A percentile compares a stretch with the other conserved stretches of the same genome.
Evolutionary conservation across 371 early-diverging fungal species (phyloP).

Genomic region (Rhizopus stolonifer): DNA sequence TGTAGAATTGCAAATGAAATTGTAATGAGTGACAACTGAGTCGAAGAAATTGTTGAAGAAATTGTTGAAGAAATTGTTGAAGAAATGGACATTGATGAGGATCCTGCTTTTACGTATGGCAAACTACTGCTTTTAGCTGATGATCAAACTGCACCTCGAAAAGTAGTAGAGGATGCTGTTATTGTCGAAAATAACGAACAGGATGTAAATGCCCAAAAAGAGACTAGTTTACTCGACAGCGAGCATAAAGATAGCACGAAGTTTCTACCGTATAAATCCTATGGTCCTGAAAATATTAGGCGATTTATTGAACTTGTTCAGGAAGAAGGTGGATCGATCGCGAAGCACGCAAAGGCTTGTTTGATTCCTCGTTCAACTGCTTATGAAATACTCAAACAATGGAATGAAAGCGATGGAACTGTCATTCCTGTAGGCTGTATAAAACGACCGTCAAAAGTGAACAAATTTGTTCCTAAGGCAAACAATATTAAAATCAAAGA

Average conservation of each 20-base stretch:
- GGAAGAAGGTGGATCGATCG: constrained; percentile 11
- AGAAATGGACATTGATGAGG: constrained; percentile 14
- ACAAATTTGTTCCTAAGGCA: neutral
- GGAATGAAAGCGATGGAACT: too few species aligned
- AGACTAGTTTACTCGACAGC: constrained; percentile 9
- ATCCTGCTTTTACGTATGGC: constrained; percentile 15
- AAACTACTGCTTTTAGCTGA: constrained; percentile 9
- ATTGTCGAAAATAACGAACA: constrained; percentile 10
- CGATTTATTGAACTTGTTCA: constrained; percentile 10
- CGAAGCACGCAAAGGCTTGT: constrained; percentile 8
- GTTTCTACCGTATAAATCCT: constrained; percentile 6
- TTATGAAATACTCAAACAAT: constrained; percentile 4
- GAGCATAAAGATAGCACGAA: constrained; percentile 12
- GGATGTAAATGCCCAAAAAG: constrained; percentile 9
- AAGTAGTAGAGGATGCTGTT: constrained; percentile 9
- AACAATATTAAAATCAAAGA: neutral
- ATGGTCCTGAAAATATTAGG: constrained; percentile 7
- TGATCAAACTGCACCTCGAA: constrained; percentile 7
- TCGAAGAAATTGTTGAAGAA: too few species aligned
- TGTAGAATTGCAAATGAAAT: constrained; percentile 14
- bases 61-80: too few species aligned
- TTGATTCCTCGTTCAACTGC: constrained; percentile 5
- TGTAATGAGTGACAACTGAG: constrained; percentile 10
- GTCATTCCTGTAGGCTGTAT: constrained; percentile 4
- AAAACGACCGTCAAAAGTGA: neutral